Base-by-base conservation (phyloP, 2,329 filamentous ascomycete genomes). In the Aspergillus niger region DNA sequence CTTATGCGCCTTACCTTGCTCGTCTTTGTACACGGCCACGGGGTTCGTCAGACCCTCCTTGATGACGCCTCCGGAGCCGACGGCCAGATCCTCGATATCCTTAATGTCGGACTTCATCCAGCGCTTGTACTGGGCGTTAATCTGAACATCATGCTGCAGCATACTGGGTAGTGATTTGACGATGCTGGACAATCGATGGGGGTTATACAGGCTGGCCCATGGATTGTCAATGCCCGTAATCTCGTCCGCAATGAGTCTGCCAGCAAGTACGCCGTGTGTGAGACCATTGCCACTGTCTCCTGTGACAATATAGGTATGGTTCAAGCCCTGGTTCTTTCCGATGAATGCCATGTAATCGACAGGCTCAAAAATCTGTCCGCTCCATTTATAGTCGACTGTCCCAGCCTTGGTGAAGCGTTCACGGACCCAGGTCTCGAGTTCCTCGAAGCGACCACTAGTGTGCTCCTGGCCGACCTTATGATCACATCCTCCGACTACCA, bases 251-350 rank as follows among this genome's bases (percentile, higher is more conserved):
- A 86, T 79, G 55, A 87, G 71, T 41, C 73, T 74, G 0, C 82
- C 81, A 0, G 82, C 83, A 6, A 86, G 65, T 0, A 85, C 81
- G 13, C 82, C 83, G 55, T 86, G 82, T 0, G 84, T 86, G 8
- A 86, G 72, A 0, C 84, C 83, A 62, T 86, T 83, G 1, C 85
- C 84, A 2, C 80, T 84, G 65, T 86, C 84, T 0, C 85, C 84
- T 0, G 83, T 86, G 6, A 84, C 74, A 43, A 86, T 77, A 62
- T 81, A 87, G 2, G 81, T 79, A 66, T 81, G 79, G 39, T 82
- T 77, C 11, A 71, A 76, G 11, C 82, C 83, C 55, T 82, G 81
- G 65, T 86, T 85, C 63, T 79, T 79, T 28, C 85, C 85, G 52
- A 86, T 85, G 61, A 82, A 86, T 0, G 78, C 83, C 76, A 86